Percentiles rank a stretch among this genome's conserved stretches.
These are phyloP conservation scores for Ophiostoma piceae DNA, from an alignment of 2,329 filamentous ascomycete species.

Conservation along the genomic window DNA sequence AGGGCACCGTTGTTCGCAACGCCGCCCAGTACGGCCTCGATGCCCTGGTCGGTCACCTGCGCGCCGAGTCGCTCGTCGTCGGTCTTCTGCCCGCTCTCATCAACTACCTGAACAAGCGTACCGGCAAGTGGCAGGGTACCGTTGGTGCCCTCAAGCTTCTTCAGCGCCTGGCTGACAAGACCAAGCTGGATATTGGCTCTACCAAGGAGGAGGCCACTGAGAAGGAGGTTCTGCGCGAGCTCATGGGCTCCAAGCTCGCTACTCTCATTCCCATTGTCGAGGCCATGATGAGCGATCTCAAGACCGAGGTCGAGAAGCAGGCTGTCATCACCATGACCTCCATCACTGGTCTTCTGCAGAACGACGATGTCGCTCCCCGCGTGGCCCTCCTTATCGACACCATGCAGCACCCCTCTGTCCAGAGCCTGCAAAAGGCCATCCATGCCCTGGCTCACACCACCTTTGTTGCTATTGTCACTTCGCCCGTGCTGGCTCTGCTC, in stretches of 20 bases:
- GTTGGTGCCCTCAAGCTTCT: conserved; percentile 80
- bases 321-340: conserved; percentile 88
- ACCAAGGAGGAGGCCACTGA: conserved; percentile 78
- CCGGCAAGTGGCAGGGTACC: conserved; percentile 95
- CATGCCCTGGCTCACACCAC: conserved; percentile 95
- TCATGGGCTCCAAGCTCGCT: conserved; percentile 84
- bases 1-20: conserved; percentile 81
- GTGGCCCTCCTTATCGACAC: conserved; percentile 89
- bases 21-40: conserved; percentile 92
- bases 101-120: conserved; percentile 72
- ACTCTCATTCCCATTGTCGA: conserved; percentile 87
- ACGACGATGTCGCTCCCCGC: conserved; percentile 90
- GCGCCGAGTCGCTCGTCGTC: conserved; percentile 74
- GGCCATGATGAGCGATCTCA: conserved; percentile 92
- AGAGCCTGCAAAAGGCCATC: conserved; percentile 90
- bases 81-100: conserved; percentile 73
- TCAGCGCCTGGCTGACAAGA: conserved; percentile 91
- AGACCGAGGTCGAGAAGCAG: conserved; percentile 81
- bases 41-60: conserved; percentile 73
- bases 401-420: conserved; percentile 87
- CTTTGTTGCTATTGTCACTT: conserved; percentile 95
- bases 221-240: conserved; percentile 83
- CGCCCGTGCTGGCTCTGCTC: conserved; percentile 86
- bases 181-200: conserved; percentile 71
- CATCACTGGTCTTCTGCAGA: conserved; percentile 82